Base-by-base conservation (phyloP, 2,329 filamentous ascomycete species). In the Leptosphaerulina australis region DNA sequence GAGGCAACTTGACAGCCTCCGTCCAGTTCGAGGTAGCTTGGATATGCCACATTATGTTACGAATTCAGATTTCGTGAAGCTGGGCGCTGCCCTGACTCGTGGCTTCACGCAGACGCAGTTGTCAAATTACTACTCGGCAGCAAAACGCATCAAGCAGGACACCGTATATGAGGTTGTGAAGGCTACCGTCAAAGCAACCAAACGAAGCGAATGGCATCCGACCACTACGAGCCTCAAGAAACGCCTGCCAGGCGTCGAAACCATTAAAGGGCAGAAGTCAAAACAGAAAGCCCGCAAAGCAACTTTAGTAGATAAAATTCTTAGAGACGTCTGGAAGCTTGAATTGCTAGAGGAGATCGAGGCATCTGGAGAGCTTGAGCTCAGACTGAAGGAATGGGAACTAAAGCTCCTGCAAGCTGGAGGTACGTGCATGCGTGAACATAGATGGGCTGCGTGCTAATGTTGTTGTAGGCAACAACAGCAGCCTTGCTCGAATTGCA, bases 341-440 rank as follows among this genome's bases (percentile, higher is more conserved):
- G 55, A 64, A 6, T 44, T 69, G 17, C 52, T 72, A 12, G 71
- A 74, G 39, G 71, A 74, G 50, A 63, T 70, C 15, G 70, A 73
- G 45, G 59, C 65, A 0, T 55, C 64, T 18, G 70, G 70, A 14
- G 69, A 73, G 51, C 44, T 73, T 11, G 71, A 74, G 46, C 41
- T 73, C n/a, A 46, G 46, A 2, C 37, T 73, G 28, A 62, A 67
- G 50, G 62, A 60, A 5, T 73, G 70, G 69, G 68, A 73, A 40
- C 44, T 69, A 22, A 37, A 51, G 4, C 53, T 74, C 1, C 55
- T 74, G n/a, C 60, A 47, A 15, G 47, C 58, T 20, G 67, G 69
- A 52, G 57, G 62, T 66, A 56, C 10, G 48, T 36, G 18, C 35
- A 7, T 26, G 25, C 11, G 18, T 24, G 6, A 5, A 21, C 17